Evolutionary conservation across 345 rosid species (phyloP).

Genomic region (Arabis alpina): DNA sequence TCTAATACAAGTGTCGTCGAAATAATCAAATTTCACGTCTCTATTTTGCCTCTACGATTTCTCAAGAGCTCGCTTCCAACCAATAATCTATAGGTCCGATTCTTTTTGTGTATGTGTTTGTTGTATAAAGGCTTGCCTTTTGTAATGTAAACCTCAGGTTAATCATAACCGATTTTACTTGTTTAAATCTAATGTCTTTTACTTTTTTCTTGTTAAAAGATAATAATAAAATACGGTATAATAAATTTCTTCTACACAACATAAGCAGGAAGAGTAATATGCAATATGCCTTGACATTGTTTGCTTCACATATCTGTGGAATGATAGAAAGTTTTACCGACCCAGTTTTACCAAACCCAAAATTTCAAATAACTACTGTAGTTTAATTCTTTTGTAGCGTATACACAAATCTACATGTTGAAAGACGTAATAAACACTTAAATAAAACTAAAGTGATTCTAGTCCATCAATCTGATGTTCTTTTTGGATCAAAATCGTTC

Average conservation of each 20-base stretch:
- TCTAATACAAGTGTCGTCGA: too few relatives aligned
- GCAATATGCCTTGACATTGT: neutral
- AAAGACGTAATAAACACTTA: too few relatives aligned
- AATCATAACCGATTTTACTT: slow-evolving; percentile 6
- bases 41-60: too few relatives aligned
- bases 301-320: neutral
- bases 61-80: slow-evolving; percentile 85
- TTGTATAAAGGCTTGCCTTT: slow-evolving; percentile 9
- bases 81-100: slow-evolving; percentile 50
- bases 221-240: neutral
- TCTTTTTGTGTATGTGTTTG: slow-evolving; percentile 24
- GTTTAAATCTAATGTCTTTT: neutral
- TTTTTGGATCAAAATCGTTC: too few relatives aligned
- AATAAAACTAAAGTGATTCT: too few relatives aligned
- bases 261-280: neutral
- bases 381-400: too few relatives aligned
- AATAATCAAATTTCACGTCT: too few relatives aligned
- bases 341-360: too few relatives aligned
- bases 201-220: neutral
- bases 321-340: too few relatives aligned
- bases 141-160: slow-evolving; percentile 29
- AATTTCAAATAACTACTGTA: too few relatives aligned
- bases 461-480: too few relatives aligned
- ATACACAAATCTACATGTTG: too few relatives aligned
- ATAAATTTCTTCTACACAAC: neutral